phyloP scores from a whole-genome alignment of 495 filamentous ascomycete species.

The Achaetomiella virescens region DNA sequence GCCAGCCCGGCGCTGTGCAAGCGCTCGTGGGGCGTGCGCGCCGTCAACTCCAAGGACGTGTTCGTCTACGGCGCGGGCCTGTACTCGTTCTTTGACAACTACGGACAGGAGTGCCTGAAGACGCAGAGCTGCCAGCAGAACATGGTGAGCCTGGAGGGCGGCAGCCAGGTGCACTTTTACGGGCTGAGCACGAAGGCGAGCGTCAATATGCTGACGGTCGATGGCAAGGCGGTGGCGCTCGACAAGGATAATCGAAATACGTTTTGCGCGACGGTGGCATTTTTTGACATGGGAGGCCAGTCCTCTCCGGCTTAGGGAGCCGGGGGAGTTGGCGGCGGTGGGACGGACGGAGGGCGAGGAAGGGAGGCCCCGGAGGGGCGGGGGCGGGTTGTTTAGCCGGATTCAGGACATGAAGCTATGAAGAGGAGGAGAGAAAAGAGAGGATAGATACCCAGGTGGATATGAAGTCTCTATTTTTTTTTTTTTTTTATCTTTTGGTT shows the following conservation, averaged over 20 bases:
- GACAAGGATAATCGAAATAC: constrained; percentile 62
- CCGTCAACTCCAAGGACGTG: constrained; percentile 60
- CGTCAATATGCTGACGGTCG: constrained; percentile 73
- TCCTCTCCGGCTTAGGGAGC: neutral
- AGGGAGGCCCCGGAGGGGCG: neutral
- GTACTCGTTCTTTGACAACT: constrained; percentile 87
- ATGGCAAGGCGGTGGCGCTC: constrained; percentile 49
- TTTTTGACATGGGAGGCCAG: constrained; percentile 35
- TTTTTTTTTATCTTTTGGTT: neutral
- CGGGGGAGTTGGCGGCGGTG: neutral
- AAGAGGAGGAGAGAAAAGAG: neutral
- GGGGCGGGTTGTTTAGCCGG: neutral
- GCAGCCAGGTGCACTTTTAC: constrained; percentile 58
- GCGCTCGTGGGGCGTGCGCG: constrained; percentile 80
- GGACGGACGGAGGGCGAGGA: neutral
- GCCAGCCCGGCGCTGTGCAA: constrained; percentile 49
- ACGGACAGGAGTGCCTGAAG: constrained; percentile 67
- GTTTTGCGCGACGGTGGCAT: constrained; percentile 70
- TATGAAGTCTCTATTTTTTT: neutral
- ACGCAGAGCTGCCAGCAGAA: constrained; percentile 76
- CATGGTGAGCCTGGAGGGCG: constrained; percentile 76
- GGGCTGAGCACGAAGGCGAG: constrained; percentile 82
- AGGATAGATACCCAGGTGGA: neutral
- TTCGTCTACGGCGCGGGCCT: constrained; percentile 72
- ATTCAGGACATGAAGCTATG: neutral